Percentiles rank a stretch among this genome's conserved stretches.
phyloP scores from a whole-genome alignment of 2,329 filamentous ascomycete genomes.

The Sordariomycetes sp. region DNA sequence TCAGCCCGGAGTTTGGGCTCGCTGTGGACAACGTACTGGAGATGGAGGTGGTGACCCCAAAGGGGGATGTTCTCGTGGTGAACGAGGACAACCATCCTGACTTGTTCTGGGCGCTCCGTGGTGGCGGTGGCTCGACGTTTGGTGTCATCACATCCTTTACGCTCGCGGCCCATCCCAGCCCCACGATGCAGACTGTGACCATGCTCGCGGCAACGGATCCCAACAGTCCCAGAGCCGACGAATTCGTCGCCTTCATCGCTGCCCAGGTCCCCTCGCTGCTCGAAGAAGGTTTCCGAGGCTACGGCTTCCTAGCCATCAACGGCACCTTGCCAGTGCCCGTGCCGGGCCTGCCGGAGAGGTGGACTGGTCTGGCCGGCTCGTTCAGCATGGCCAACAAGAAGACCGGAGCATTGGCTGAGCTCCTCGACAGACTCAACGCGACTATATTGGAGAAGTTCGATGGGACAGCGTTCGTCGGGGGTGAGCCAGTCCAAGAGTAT shows the following conservation, averaged over 20 bases:
- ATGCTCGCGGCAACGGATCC: slow-evolving; percentile 13
- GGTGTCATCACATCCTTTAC: slow-evolving; percentile 51
- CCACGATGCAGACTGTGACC: slow-evolving; percentile 16
- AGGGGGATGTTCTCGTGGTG: slow-evolving; percentile 37
- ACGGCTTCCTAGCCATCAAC: slow-evolving; percentile 26
- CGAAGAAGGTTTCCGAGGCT: slow-evolving; percentile 41
- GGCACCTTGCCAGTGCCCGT: slow-evolving; percentile 26
- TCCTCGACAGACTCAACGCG: slow-evolving; percentile 1
- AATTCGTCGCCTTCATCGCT: slow-evolving; percentile 36
- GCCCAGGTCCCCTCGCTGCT: slow-evolving; percentile 34
- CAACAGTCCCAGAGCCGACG: slow-evolving; percentile 29
- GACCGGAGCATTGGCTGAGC: neutral
- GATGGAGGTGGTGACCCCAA: slow-evolving; percentile 44
- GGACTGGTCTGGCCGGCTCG: slow-evolving; percentile 19
- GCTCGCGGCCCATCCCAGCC: slow-evolving; percentile 37
- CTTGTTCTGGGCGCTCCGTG: slow-evolving; percentile 56
- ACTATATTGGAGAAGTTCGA: slow-evolving; percentile 23
- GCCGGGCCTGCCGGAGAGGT: slow-evolving; percentile 16
- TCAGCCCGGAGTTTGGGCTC: slow-evolving; percentile 46
- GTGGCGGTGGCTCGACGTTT: slow-evolving; percentile 52
- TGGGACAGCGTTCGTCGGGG: slow-evolving; percentile 10
- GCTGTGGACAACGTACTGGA: slow-evolving; percentile 53
- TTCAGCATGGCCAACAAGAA: neutral
- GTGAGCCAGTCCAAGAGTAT: slow-evolving; percentile 24
- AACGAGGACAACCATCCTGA: slow-evolving; percentile 45